Evolutionary conservation across 129 eudicot genomes (phyloP), one percentile per base, ranked within the genome.

Genomic region (Kitagawia praeruptora): DNA sequence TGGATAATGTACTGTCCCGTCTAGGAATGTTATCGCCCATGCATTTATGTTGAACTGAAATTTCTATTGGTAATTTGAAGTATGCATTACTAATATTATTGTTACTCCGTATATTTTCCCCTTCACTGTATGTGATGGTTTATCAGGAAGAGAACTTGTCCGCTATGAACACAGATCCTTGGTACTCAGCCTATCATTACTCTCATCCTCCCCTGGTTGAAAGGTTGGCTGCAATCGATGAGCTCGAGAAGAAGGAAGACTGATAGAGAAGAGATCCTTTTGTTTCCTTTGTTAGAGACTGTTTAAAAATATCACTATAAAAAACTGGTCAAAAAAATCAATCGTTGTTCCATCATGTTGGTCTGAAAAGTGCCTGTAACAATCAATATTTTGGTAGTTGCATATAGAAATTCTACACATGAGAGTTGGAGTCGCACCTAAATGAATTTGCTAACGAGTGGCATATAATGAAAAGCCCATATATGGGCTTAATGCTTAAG

Each of bases 171-270:
- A 92, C 99, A 3, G 99, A 95, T 85, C 97, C 97, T 39, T 95
- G 97, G 99, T 95, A 92, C 83, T 95, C 99, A 1, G 93, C 97
- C 10, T 95, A 95, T 75, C 97, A 95, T 81, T 95, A 90, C 80
- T 95, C 99, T 58, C 99, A 95, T 81, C 99, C 99, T 53, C 97
- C 99, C 8, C 86, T 95, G 38, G 99, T 92, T 76, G 99, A 95
- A 85, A 95, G 99, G 84, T 84, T 95, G 89, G 88, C 93, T 28
- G 97, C 99, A 21, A 80, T 95, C 15, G 99, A 92, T 78, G 89
- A 85, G 78, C 82, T 85, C 8, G 93, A 85, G 42, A 94, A 94
- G 82, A 94, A 94, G 89, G 78, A 83, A 15, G 96, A 94, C 79
- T 94, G 86, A 85, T 19, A 76, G 4, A 45, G 28, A 58, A 78